Base-by-base conservation (phyloP, 1,284 basidiomycete species). In the Laetiporus sulphureus region DNA sequence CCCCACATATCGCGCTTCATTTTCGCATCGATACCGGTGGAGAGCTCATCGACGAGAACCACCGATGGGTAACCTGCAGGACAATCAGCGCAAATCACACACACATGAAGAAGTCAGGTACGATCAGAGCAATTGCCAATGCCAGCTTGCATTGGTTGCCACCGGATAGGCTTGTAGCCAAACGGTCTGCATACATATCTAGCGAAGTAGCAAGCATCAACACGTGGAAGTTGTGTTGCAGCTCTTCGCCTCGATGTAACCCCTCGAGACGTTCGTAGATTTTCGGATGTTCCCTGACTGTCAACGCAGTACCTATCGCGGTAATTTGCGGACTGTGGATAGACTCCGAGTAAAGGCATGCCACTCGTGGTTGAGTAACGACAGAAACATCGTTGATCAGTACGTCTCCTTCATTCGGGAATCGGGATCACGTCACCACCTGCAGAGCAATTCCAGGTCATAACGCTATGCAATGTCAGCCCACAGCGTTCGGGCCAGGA, bases 291-390 rank as follows among this genome's bases (percentile, higher is more conserved):
- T 91, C 81, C 21, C 77, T 69, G 11, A 89, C 87, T 3, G 82
- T 89, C 36, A 91, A 62, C 48, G 86, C 77, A 4, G 76, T 66
- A 48, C 90, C 88, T 44, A 90, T 84, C 0, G 87, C 86, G 4
- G 86, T 87, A 61, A 88, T 86, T 51, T 91, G 87, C 0, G 86
- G 88, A 86, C 51, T 91, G 87, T 0, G 86, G 87, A 55, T 84
- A 89, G 31, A 90, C 83, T 2, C 86, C 86, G 5, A 90, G 72
- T 4, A 73, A 4, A 80, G 69, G 34, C 83, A 71, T 21, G 86
- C 83, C 3, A 61, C 66, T 25, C 73, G 73, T 0, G 83, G 75
- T 42, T 78, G 67, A 20, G 13, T 67, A 63, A 83, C 64, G 27
- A 85, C 75, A 1, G 84, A 88, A 21, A 70, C 65, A 1, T 72